A percentile compares a stretch with the other conserved stretches of the same genome.
Evolutionary conservation across 2,329 filamentous ascomycete species (phyloP).

Genomic region (Pseudovirgaria hyperparasitica): DNA sequence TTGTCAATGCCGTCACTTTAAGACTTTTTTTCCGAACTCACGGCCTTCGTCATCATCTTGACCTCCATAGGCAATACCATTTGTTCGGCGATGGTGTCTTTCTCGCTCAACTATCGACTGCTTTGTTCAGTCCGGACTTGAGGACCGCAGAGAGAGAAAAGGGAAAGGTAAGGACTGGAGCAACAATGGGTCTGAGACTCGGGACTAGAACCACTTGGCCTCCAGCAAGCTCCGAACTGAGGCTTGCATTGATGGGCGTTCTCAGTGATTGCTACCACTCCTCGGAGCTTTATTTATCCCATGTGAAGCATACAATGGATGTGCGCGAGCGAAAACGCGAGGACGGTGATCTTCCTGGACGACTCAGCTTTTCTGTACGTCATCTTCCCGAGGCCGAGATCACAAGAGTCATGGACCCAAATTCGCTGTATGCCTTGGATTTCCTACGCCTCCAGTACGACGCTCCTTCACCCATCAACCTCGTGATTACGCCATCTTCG

Average conservation of each 20-base stretch:
- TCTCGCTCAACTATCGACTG: slow-evolving; percentile 63
- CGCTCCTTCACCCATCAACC: slow-evolving; percentile 55
- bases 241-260: slow-evolving; percentile 76
- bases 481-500: slow-evolving; percentile 57
- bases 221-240: slow-evolving; percentile 84
- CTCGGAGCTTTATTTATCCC: slow-evolving; percentile 18
- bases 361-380: slow-evolving; percentile 62
- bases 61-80: slow-evolving; percentile 66
- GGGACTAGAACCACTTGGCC: slow-evolving; percentile 80
- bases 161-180: slow-evolving; percentile 53
- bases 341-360: slow-evolving; percentile 28
- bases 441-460: slow-evolving; percentile 83
- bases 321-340: slow-evolving; percentile 5
- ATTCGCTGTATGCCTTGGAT: slow-evolving; percentile 79
- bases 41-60: slow-evolving; percentile 57
- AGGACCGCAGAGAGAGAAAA: slow-evolving; percentile 62
- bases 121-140: slow-evolving; percentile 74
- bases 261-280: slow-evolving; percentile 59
- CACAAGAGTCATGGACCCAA: slow-evolving; percentile 67
- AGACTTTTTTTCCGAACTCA: slow-evolving; percentile 65
- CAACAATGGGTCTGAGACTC: slow-evolving; percentile 66
- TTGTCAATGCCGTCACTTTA: slow-evolving; percentile 68
- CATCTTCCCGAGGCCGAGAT: slow-evolving; percentile 62
- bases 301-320: slow-evolving; percentile 4
- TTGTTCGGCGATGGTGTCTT: slow-evolving; percentile 78